Evolutionary conservation across 345 rosid genomes (phyloP), one percentile per base, ranked within the genome.

Genomic region (Populus davidiana): DNA sequence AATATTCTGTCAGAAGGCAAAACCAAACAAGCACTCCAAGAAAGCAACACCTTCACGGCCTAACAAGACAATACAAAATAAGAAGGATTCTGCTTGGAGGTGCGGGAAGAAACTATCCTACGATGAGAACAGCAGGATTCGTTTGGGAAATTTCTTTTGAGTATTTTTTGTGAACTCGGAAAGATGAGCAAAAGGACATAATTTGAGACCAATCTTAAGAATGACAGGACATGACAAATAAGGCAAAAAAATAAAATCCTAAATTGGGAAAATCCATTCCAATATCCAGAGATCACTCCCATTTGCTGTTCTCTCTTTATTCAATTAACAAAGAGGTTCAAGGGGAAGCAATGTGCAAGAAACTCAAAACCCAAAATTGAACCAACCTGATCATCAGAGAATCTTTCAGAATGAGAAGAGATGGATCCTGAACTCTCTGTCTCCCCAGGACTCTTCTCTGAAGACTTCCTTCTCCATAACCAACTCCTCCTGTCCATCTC

Each of bases 401-500:
- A 89, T 79, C 88, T 91, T 85, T 92, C 95, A 8, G 94, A 88
- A 75, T 78, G 88, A 2, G 93, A 92, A 78, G 92, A 90, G 35
- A 88, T 76, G 1, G 96, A 91, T 61, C 86, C 94, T 1, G 91
- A 89, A 72, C 91, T 87, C 73, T 88, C 96, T 17, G 86, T 87
- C 81, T 88, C 92, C 69, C 92, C 92, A 5, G 87, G 86, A 87
- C 92, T 90, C 81, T 81, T 90, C 80, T 92, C 95, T 41, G 92
- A 90, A 56, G 93, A 83, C 72, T 82, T 91, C 83, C 83, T 90
- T 88, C 90, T 90, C 86, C 92, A 88, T 72, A 88, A 71, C 93
- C 95, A 89, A 77, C 89, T 89, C 29, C 87, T 73, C 84, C 91
- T 88, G 78, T 94, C 97, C 98, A 94, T 92, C 38, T 63, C 70